These are phyloP conservation scores for Fusarium anthophilum DNA, from an alignment of 2,329 filamentous ascomycete species.

Conservation along the genomic window DNA sequence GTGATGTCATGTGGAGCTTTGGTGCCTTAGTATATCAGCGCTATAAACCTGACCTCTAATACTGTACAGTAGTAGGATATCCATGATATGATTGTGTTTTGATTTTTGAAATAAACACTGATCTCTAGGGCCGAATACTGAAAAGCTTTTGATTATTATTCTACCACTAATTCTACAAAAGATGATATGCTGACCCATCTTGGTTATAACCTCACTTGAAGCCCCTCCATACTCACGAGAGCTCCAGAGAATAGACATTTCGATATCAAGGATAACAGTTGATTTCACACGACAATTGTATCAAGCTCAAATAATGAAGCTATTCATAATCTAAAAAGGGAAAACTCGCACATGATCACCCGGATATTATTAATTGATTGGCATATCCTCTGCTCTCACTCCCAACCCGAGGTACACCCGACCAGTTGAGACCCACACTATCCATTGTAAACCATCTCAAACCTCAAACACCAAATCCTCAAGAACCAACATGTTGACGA, in stretches of 20 bases:
- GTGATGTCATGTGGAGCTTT: constrained; percentile 42
- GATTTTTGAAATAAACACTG: neutral
- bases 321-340: constrained; percentile 18
- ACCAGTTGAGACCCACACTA: constrained; percentile 28
- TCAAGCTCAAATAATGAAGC: neutral
- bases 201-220: neutral
- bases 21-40: neutral
- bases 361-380: neutral
- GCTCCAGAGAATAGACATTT: neutral
- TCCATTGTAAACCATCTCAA: constrained; percentile 18
- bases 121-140: neutral
- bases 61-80: neutral
- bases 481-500: constrained; percentile 15
- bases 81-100: neutral
- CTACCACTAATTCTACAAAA: neutral
- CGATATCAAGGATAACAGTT: neutral
- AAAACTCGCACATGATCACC: constrained; percentile 28
- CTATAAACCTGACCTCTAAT: neutral
- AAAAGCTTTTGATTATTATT: neutral
- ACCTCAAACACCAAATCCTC: neutral
- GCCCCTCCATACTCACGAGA: neutral
- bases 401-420: constrained; percentile 39
- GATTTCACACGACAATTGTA: neutral
- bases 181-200: neutral
- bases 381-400: neutral